Evolutionary conservation across 768 basidiomycete species (phyloP).

Genomic region (Hygrocybe punicea): DNA sequence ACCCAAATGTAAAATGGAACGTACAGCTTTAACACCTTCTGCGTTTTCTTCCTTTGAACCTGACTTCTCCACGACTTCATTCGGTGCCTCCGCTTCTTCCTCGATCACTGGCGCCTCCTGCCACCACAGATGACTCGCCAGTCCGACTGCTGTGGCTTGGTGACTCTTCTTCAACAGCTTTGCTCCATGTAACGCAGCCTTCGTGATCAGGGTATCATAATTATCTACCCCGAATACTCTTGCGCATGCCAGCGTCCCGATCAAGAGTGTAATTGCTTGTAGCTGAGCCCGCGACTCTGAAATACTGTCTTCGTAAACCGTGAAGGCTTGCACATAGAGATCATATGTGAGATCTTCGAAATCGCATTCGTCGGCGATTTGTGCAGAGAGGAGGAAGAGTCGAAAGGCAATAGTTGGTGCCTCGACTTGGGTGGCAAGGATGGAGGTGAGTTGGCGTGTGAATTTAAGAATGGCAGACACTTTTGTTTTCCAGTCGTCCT

Average conservation of each 20-base stretch:
- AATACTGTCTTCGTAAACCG: slow-evolving; percentile 96
- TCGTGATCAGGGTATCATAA: slow-evolving; percentile 96
- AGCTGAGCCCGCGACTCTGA: slow-evolving; percentile 94
- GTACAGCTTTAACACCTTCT: slow-evolving; percentile 52
- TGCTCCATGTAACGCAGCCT: slow-evolving; percentile 96
- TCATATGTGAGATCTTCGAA: slow-evolving; percentile 97
- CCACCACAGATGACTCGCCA: slow-evolving; percentile 99
- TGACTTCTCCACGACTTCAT: slow-evolving; percentile 39
- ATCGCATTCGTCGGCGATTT: slow-evolving; percentile 90
- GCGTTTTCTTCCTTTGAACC: slow-evolving; percentile 39
- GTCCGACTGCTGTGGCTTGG: slow-evolving; percentile 89
- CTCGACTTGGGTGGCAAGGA: slow-evolving; percentile 90
- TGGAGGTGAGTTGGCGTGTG: slow-evolving; percentile 87
- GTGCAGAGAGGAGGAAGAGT: slow-evolving; percentile 91
- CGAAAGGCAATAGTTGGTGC: slow-evolving; percentile 89
- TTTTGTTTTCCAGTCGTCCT: slow-evolving; percentile 82
- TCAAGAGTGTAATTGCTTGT: slow-evolving; percentile 95
- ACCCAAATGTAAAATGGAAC: slow-evolving; percentile 33
- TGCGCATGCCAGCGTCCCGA: slow-evolving; percentile 83
- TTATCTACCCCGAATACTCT: slow-evolving; percentile 92
- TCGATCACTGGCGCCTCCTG: slow-evolving; percentile 58
- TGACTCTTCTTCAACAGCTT: slow-evolving; percentile 98
- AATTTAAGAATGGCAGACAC: slow-evolving; percentile 91
- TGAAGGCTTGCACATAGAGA: slow-evolving; percentile 96
- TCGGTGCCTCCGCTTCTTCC: slow-evolving; percentile 30